These are phyloP conservation scores for Backusella australiensis DNA, from an alignment of 192 early-diverging fungal genomes.

Conservation along the genomic window DNA sequence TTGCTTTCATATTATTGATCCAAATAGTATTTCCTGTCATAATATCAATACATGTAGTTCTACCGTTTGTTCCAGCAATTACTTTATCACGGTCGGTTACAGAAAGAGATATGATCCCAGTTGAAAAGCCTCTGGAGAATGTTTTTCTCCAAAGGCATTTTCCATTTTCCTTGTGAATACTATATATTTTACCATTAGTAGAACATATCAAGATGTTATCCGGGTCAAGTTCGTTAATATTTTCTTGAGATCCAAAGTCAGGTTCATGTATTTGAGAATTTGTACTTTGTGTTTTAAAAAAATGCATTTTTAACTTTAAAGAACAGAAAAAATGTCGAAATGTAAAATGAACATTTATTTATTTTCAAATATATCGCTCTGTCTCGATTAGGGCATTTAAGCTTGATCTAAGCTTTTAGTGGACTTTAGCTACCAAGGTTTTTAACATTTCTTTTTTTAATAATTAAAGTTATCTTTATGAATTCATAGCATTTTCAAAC, in stretches of 20 bases:
- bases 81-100: constrained; percentile 18
- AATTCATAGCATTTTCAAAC: too few relatives aligned
- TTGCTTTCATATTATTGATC: constrained; percentile 29
- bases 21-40: constrained; percentile 17
- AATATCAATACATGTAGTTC: constrained; percentile 11
- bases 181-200: constrained; percentile 20
- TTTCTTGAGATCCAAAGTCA: neutral
- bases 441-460: too few relatives aligned
- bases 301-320: neutral
- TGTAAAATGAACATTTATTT: neutral
- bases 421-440: too few relatives aligned
- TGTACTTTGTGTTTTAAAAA: neutral
- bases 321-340: neutral
- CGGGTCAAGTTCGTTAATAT: neutral
- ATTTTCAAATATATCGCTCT: neutral
- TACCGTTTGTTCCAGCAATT: constrained; percentile 10
- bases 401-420: neutral
- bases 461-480: too few relatives aligned
- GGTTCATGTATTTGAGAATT: neutral
- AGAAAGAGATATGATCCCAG: constrained; percentile 10
- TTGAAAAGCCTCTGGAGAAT: neutral
- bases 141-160: constrained; percentile 14
- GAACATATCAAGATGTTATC: constrained; percentile 19
- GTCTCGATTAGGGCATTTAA: neutral
- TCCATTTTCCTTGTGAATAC: constrained; percentile 21